phyloP scores from a whole-genome alignment of 345 rosid species.

The Firmiana major region DNA sequence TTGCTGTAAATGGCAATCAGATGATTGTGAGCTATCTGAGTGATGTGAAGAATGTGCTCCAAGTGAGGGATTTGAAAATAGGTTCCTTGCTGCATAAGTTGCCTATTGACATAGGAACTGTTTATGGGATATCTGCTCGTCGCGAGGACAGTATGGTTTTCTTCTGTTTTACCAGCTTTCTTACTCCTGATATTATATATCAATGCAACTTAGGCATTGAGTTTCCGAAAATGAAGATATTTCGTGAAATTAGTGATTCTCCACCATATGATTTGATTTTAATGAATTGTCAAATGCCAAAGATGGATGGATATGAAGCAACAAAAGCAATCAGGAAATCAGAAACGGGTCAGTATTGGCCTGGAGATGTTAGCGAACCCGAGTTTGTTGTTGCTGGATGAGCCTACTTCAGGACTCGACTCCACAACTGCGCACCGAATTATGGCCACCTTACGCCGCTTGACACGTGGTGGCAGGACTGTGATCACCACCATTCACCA shows the following conservation, averaged over 20 bases:
- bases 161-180: slow-evolving; percentile 75
- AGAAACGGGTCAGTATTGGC: too few relatives aligned
- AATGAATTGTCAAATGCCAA: too few relatives aligned
- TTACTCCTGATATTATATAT: slow-evolving; percentile 80
- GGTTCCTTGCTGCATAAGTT: slow-evolving; percentile 70
- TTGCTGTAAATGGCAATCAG: slow-evolving; percentile 59
- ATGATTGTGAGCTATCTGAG: slow-evolving; percentile 80
- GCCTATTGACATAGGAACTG: slow-evolving; percentile 80
- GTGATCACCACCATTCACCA: too few relatives aligned
- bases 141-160: slow-evolving; percentile 57
- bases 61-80: slow-evolving; percentile 73
- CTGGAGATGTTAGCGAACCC: too few relatives aligned
- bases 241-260: slow-evolving; percentile 71
- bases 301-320: too few relatives aligned
- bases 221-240: slow-evolving; percentile 60
- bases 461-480: too few relatives aligned
- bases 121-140: slow-evolving; percentile 56
- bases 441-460: too few relatives aligned
- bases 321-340: too few relatives aligned
- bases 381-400: too few relatives aligned
- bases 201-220: slow-evolving; percentile 54
- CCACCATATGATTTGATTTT: too few relatives aligned
- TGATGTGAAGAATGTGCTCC: slow-evolving; percentile 73
- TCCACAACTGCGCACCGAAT: too few relatives aligned
- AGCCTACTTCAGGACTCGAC: too few relatives aligned